These are phyloP conservation scores for Cryptococcus sp. DNA, from an alignment of 1,284 basidiomycete genomes.

Conservation along the genomic window DNA sequence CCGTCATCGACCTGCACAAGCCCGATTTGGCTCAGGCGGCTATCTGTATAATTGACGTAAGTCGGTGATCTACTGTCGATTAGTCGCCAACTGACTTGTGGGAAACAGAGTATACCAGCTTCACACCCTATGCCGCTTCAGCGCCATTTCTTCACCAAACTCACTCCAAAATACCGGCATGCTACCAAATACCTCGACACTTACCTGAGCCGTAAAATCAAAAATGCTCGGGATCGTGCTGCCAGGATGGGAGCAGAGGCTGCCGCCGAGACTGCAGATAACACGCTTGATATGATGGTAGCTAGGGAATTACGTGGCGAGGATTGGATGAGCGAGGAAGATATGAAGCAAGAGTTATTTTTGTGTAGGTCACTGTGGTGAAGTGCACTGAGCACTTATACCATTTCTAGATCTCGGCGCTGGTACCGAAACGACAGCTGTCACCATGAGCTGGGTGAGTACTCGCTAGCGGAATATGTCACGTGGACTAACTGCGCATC, in stretches of 20 bases:
- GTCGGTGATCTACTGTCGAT: slow-evolving; percentile 1
- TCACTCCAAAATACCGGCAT: slow-evolving; percentile 20
- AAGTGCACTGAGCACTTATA: neutral
- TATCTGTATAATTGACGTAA: slow-evolving; percentile 23
- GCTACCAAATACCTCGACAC: slow-evolving; percentile 14
- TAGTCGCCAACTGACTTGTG: too few relatives aligned
- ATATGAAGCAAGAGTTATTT: slow-evolving; percentile 36
- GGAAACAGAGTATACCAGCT: too few relatives aligned
- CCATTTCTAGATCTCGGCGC: slow-evolving; percentile 27
- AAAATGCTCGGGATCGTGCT: slow-evolving; percentile 19
- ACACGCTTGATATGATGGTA: slow-evolving; percentile 38
- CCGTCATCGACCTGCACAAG: slow-evolving; percentile 15
- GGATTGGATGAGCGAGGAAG: slow-evolving; percentile 29
- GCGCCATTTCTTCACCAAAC: slow-evolving; percentile 13
- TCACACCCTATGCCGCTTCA: slow-evolving; percentile 21
- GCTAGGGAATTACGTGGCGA: slow-evolving; percentile 29
- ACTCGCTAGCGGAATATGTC: neutral
- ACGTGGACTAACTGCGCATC: too few relatives aligned
- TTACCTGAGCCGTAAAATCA: slow-evolving; percentile 22
- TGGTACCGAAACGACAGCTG: slow-evolving; percentile 31
- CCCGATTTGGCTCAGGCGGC: slow-evolving; percentile 21
- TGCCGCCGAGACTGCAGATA: slow-evolving; percentile 32
- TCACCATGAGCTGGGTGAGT: slow-evolving; percentile 32
- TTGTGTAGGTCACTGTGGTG: slow-evolving; percentile 20
- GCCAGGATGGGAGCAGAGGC: slow-evolving; percentile 19